Percentiles rank a stretch among this genome's conserved stretches.
Conservation (phyloP, 139 green algal species). For the Chlamydomonas eustigma region DNA sequence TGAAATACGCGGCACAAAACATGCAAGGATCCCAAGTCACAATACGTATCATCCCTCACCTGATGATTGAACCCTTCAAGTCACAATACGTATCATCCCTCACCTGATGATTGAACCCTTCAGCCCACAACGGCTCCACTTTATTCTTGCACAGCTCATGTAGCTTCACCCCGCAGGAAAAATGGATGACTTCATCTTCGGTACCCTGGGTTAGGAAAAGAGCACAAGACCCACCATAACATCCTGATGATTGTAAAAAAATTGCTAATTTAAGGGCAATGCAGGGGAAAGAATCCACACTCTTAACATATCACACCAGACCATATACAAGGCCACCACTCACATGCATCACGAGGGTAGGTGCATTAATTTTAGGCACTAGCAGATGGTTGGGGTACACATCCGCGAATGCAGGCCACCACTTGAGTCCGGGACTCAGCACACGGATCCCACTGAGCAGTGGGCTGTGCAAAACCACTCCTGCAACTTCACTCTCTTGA, state of each 20-base stretch:
- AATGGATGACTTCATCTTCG: constrained; percentile 76
- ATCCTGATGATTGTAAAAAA: too few species aligned
- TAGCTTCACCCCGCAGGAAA: constrained; percentile 69
- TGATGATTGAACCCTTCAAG: constrained; percentile 66
- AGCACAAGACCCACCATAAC: background rate
- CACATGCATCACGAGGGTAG: constrained; percentile 71
- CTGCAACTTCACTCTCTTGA: constrained; percentile 49
- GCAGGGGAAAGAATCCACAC: too few species aligned
- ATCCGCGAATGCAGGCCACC: constrained; percentile 69
- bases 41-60: too few species aligned
- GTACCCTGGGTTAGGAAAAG: constrained; percentile 33
- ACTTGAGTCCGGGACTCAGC: constrained; percentile 68
- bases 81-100: too few species aligned
- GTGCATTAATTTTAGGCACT: constrained; percentile 56
- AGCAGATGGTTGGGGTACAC: constrained; percentile 80
- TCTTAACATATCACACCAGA: background rate
- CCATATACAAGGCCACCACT: constrained; percentile 7
- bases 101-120: constrained; percentile 64
- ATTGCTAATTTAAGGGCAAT: too few species aligned
- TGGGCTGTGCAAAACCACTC: constrained; percentile 83
- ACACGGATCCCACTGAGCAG: constrained; percentile 86
- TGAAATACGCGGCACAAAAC: too few species aligned
- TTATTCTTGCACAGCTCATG: constrained; percentile 50
- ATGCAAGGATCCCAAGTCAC: too few species aligned
- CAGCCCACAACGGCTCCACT: constrained; percentile 61